Base-by-base conservation (phyloP, 768 basidiomycete species). In the Suillus cothurnatus region DNA sequence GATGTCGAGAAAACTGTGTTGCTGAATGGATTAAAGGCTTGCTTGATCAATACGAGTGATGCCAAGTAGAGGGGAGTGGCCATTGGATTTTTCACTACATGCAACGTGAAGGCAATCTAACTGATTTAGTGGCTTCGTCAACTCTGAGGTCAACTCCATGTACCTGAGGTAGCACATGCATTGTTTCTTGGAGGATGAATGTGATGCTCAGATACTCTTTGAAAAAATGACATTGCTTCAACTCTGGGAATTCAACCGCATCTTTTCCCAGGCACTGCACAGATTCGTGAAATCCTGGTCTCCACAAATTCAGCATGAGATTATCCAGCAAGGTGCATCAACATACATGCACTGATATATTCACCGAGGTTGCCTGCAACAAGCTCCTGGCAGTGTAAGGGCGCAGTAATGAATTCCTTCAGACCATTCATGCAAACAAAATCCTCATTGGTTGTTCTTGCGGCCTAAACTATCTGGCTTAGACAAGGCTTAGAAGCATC, bases 351-450 rank as follows among this genome's bases (percentile, higher is more conserved):
- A 26, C 84, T 78, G 50, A 91, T 73, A 69, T 85, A 85, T 38
- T 79, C 80, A 69, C 80, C 77, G 61, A 93, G 79, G 39, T 86
- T 86, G 9, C 87, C 85, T 1, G 91, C 89, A 6, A 92, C 87
- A 41, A 93, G 78, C 73, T 94, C 92, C 68, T 92, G 87, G 23
- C 90, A 84, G 70, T 93, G 1, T 9, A 1, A 43, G 39, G 11
- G 2, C 2, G 6, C 23, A 26, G 76, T 79, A 6, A 90, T 84
- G 19, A 86, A 74, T 56, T 79, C 79, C 60, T 88, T 87, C 71
- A 91, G 75, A 23, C 92, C 91, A 70, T 88, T 81, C 74, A 86
- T 84, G 34, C 81, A 81, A 53, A 92, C 74, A 63, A 85, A 93
- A 65, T 91, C 84, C 0, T 79, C 61, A 71, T 91, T 79, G 62